Percentiles rank a stretch among this genome's conserved stretches.
Evolutionary conservation across 2,329 filamentous ascomycete genomes (phyloP).

Genomic region (Hypoxylon sp.): DNA sequence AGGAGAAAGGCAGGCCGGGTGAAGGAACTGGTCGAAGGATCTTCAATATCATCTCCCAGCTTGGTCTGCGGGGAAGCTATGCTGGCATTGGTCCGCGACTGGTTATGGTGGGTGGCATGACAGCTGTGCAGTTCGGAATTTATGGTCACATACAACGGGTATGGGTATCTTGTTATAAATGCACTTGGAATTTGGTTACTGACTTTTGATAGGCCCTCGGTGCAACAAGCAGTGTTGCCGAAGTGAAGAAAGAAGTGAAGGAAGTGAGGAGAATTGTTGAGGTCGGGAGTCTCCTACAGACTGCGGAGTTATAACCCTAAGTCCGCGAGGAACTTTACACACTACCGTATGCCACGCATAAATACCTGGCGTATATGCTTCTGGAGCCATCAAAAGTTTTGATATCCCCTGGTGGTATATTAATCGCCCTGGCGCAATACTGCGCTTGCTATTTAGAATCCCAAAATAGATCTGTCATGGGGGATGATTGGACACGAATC

Average conservation of each 20-base stretch:
- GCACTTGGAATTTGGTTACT: conserved; percentile 14
- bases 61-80: conserved; percentile 49
- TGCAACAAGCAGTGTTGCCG: conserved; percentile 27
- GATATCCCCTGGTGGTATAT: conserved; percentile 13
- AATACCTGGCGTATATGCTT: conserved; percentile 19
- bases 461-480: conserved; percentile 11
- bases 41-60: conserved; percentile 48
- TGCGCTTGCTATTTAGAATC: conserved; percentile 12
- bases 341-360: conserved; percentile 5
- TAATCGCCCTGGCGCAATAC: conserved; percentile 18
- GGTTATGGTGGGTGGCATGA: conserved; percentile 52
- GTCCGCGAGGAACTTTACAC: conserved; percentile 5
- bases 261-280: conserved; percentile 26
- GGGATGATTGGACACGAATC: conserved; percentile 15
- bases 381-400: conserved; percentile 13
- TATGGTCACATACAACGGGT: conserved; percentile 51
- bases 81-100: conserved; percentile 48
- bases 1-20: conserved; percentile 46
- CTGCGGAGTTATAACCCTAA: conserved; percentile 29
- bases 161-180: conserved; percentile 2
- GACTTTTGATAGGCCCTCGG: conserved; percentile 38
- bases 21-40: conserved; percentile 47
- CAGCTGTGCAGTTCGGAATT: conserved; percentile 49
- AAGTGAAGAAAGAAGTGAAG: conserved; percentile 33
- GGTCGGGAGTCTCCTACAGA: conserved; percentile 25